Evolutionary conservation across 1,139 yeast species (phyloP), one percentile per base, ranked within the genome.

Genomic region (Diutina scorzettiae): DNA sequence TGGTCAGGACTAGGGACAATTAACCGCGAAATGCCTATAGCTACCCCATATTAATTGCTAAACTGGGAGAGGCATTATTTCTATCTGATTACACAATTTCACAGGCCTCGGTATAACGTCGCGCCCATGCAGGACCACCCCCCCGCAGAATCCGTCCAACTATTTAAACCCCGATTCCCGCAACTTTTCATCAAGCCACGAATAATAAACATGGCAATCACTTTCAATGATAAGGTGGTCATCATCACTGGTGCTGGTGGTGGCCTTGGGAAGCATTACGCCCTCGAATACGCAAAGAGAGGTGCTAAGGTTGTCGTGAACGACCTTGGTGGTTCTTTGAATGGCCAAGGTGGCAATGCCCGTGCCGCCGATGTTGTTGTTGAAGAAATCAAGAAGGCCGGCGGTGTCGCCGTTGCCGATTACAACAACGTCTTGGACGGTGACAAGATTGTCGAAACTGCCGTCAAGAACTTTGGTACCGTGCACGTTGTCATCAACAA

Each of bases 171-270:
- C n/a, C n/a, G n/a, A n/a, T n/a, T n/a, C n/a, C n/a, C n/a, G n/a
- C n/a, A n/a, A n/a, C n/a, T n/a, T n/a, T n/a, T n/a, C n/a, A n/a
- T n/a, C n/a, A n/a, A n/a, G n/a, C n/a, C n/a, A n/a, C n/a, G n/a
- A 14, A 14, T 34, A 16, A 23, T 25, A 17, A 20, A 5, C 4
- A 49, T 49, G 52, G 41, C 52, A 4, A 37, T 49, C 19, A 61
- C 68, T 17, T 85, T 79, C 55, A 81, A 83, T 53, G 86, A 78
- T 55, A 79, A 82, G 59, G 96, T 87, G 42, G 96, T 86, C 29
- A 76, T 87, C 49, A 79, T 91, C 59, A 91, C 97, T 45, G 98
- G 97, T 40, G 94, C 96, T 42, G 98, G 98, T 50, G 97, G 96
- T 53, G 98, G 97, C 33, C 74, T 91, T 43, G 98, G 98, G 34